These are phyloP conservation scores for Fusarium neocosmosporiellum DNA, from an alignment of 2,329 filamentous ascomycete species.

Conservation along the genomic window DNA sequence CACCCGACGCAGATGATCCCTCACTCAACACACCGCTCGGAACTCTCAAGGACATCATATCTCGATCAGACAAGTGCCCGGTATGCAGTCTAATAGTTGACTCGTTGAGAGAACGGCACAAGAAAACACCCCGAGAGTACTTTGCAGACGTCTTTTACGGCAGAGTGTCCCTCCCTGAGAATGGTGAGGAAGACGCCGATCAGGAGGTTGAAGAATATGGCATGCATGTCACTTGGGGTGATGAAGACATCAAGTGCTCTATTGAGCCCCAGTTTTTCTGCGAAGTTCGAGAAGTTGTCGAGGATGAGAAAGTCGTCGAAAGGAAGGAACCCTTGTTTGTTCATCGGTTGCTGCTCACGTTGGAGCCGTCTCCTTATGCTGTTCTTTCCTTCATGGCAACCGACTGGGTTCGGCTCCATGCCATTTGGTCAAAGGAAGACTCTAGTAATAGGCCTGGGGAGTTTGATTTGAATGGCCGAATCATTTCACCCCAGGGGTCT, in stretches of 20 bases:
- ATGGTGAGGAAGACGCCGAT: neutral
- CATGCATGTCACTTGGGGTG: neutral
- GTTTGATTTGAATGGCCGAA: neutral
- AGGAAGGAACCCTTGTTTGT: neutral
- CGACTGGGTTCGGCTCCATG: constrained; percentile 8
- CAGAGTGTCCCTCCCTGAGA: neutral
- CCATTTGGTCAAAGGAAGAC: neutral
- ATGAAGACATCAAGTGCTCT: neutral
- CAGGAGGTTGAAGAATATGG: constrained; percentile 8
- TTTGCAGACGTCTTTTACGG: neutral
- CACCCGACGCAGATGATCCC: neutral
- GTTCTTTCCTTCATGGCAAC: neutral
- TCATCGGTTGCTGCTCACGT: neutral
- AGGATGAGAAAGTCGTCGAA: neutral
- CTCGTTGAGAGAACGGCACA: constrained; percentile 5
- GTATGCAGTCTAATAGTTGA: constrained; percentile 15
- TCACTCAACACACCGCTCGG: constrained; percentile 6
- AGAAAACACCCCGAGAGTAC: neutral
- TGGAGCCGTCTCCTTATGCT: constrained; percentile 9
- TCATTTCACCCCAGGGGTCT: neutral
- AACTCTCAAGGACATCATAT: constrained; percentile 1
- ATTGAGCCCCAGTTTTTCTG: neutral
- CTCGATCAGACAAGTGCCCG: neutral
- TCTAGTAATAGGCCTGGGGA: neutral
- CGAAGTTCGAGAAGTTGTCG: neutral